Evolutionary conservation across 139 green algal species (phyloP), one percentile per base, ranked within the genome.

Genomic region (Coccomyxa sp.): DNA sequence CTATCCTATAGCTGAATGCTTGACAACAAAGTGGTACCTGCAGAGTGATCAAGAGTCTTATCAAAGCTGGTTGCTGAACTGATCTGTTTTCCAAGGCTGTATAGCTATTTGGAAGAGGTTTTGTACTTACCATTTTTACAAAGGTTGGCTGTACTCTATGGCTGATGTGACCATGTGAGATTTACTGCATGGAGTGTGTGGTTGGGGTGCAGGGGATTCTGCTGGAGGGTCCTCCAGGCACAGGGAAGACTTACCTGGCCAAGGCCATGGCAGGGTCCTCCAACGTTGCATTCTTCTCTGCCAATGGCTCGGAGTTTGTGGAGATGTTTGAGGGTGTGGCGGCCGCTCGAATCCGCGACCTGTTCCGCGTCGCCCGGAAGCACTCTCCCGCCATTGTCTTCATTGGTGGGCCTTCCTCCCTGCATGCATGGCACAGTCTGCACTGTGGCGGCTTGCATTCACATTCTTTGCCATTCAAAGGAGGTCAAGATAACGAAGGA

Each of bases 161-260:
- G 38, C 7, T 51, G 3, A 3, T 51, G 7, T 7, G 38, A 7
- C 38, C 38, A 51, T 7, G n/a, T 51, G 7, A 51, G 38, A 51
- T 51, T 11, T 51, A 51, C 3, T 7, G 38, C 7, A 51, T 51
- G 3, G 38, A 51, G 7, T 51, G 38, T 51, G 38, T 7, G n/a
- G 3, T 51, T 51, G 71, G 23, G 21, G 71, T 85, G 75, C 90
- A 96, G 93, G 97, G 97, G 66, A 94, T 99, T 58, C 94, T 99
- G 82, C 86, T 99, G 83, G 98, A 98, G 84, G 97, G 97, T 25
- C 95, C 95, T 25, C 96, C 96, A 17, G 96, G 96, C 57, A 99
- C 96, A 25, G 96, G 96, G 71, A 99, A 99, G 90, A 99, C 96
- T 21, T 92, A 98, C 82, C 88, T 99, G 78, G 96, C 95, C 87